phyloP scores from a whole-genome alignment of 805 yeast species.

The Suhomyces tanzawaensis region DNA sequence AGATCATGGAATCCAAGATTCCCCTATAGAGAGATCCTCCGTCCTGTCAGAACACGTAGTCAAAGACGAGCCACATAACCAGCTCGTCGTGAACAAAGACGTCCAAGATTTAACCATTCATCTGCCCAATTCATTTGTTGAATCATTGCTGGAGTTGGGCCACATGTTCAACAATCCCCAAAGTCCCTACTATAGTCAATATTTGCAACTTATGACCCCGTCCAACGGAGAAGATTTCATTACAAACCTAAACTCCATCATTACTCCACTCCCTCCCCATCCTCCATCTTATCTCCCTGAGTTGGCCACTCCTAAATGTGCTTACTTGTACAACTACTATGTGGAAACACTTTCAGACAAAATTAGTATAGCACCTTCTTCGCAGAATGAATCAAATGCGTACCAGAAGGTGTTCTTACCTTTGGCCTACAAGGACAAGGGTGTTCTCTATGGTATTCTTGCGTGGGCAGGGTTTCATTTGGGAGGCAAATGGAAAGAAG shows the following conservation, averaged over 20 bases:
- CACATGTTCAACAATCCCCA: background rate
- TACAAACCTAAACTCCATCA: conserved; percentile 18
- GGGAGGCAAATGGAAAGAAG: conserved; percentile 43
- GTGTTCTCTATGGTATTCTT: conserved; percentile 50
- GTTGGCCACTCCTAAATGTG: conserved; percentile 13
- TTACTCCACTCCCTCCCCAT: conserved; percentile 27
- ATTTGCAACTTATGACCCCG: background rate
- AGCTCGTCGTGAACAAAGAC: background rate
- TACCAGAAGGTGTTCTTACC: conserved; percentile 54
- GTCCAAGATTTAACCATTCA: background rate
- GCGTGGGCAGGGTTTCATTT: conserved; percentile 58
- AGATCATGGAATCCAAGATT: conserved; percentile 13
- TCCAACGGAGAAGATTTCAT: conserved; percentile 1
- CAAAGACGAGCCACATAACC: background rate
- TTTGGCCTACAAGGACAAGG: conserved; percentile 50
- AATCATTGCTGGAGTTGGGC: background rate
- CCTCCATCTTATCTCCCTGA: conserved; percentile 22
- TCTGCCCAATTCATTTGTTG: background rate
- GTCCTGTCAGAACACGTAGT: background rate
- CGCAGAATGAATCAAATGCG: conserved; percentile 45
- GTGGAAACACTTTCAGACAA: conserved; percentile 42
- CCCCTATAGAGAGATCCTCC: too few species aligned
- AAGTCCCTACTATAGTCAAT: background rate
- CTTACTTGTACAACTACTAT: conserved; percentile 47
- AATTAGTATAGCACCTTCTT: conserved; percentile 47